Evolutionary conservation across 306 rosid genomes (phyloP), one percentile per base, ranked within the genome.

Genomic region (Vigna unguiculata): DNA sequence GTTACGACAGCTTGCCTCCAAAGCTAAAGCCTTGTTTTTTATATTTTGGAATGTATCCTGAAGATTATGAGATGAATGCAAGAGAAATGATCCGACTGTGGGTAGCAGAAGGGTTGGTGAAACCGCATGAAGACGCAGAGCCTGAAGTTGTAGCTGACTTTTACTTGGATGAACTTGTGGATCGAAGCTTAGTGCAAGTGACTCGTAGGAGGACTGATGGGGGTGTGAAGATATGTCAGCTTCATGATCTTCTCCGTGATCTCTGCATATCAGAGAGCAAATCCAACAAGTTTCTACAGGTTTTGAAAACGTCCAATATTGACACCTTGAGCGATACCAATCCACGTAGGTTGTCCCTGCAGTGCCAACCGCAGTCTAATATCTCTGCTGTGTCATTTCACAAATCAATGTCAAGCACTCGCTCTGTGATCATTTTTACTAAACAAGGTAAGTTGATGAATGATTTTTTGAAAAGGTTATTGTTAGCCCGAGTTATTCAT

Each of bases 131-230:
- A 46, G 0, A 11, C 47, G 10, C 48, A 4, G 21, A 60, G 1
- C 21, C 3, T 0, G 72, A 79, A 54, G 55, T 49, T 0, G 20
- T 70, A 12, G 77, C 7, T 5, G 82, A 78, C 0, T 11, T 60
- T 2, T 69, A 69, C 77, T 47, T 78, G 45, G 48, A 30, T 16
- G 77, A 59, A 63, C 28, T 78, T 6, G 61, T 60, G 69, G 71
- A 59, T 22, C 54, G 45, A 17, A 69, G 55, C 77, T 6, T 78
- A 3, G 53, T 78, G 5, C 71, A 30, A 0, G 62, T 78, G 4
- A 36, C 54, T 6, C 10, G 2, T 1, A 69, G 51, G 5, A 78
- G 71, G 34, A 78, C 12, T 13, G 82, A 78, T 47, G 82, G 76
- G 0, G 71, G 76, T 10, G 76, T 69, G 7, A 78, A 69, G 41